Percentiles rank a stretch among this genome's conserved stretches.
Conservation (phyloP, 441 rosid genomes). For the Jatropha multifida region DNA sequence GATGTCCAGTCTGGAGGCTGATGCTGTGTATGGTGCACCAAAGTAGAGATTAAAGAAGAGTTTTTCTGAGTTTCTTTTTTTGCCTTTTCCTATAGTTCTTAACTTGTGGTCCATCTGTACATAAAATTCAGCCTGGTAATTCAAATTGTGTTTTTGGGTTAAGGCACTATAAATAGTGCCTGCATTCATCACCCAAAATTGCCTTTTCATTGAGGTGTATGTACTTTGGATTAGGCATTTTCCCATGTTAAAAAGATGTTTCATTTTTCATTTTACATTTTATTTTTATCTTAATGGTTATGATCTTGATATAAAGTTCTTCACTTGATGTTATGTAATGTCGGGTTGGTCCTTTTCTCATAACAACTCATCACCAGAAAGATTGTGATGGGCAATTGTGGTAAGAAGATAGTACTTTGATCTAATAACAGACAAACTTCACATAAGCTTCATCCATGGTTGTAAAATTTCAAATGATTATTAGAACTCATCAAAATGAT, state of each 20-base stretch:
- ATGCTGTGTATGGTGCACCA: slow-evolving; percentile 11
- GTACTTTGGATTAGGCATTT: slow-evolving; percentile 8
- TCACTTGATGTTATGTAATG: too few species aligned
- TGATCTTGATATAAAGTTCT: background rate
- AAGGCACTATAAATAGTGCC: slow-evolving; percentile 9
- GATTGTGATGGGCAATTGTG: too few species aligned
- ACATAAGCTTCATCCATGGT: too few species aligned
- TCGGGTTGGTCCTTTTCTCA: too few species aligned
- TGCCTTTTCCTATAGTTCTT: slow-evolving; percentile 13
- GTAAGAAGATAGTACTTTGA: too few species aligned
- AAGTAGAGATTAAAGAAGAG: background rate
- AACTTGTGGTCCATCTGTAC: slow-evolving; percentile 22
- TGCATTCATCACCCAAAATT: slow-evolving; percentile 1
- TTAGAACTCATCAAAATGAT: too few species aligned
- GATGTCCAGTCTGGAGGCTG: slow-evolving; percentile 1
- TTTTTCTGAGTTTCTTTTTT: background rate
- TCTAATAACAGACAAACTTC: too few species aligned
- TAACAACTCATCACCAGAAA: too few species aligned
- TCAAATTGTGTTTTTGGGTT: slow-evolving; percentile 23
- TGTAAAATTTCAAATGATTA: too few species aligned
- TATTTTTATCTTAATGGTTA: background rate
- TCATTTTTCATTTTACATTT: background rate
- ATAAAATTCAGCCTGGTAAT: slow-evolving; percentile 27
- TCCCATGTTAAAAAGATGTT: background rate
- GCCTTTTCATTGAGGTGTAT: slow-evolving; percentile 6